Percentiles rank a stretch among this genome's conserved stretches.
Evolutionary conservation across 1,284 basidiomycete species (phyloP).

Genomic region (Cutaneotrichosporon sp.): DNA sequence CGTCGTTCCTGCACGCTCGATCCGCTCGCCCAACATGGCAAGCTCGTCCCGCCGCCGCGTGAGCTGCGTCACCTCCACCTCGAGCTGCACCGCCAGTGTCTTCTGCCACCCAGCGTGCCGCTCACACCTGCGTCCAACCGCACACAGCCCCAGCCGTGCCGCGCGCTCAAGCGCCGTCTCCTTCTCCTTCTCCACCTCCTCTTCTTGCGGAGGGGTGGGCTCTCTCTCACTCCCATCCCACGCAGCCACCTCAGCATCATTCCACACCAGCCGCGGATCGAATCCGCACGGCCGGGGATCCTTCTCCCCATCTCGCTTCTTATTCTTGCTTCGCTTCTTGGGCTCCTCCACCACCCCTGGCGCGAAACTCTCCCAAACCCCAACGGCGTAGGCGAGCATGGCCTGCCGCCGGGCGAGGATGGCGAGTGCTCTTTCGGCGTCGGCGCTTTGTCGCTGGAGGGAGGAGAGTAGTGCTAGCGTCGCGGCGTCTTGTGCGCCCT

Average conservation of each 20-base stretch:
- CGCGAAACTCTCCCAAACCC: conserved; percentile 26
- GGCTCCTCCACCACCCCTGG: conserved; percentile 16
- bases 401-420: conserved; percentile 34
- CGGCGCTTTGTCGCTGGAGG: conserved; percentile 25
- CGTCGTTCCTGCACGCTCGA: conserved; percentile 1
- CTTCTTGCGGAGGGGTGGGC: neutral
- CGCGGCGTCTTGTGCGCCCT: conserved; percentile 6
- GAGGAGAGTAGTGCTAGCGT: conserved; percentile 11
- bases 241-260: conserved; percentile 31
- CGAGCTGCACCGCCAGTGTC: conserved; percentile 34
- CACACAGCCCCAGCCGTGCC: conserved; percentile 20
- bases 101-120: conserved; percentile 49
- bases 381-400: conserved; percentile 31
- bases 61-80: conserved; percentile 34
- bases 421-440: conserved; percentile 22
- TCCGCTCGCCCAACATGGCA: conserved; percentile 9
- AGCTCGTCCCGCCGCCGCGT: conserved; percentile 13
- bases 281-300: conserved; percentile 46
- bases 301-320: conserved; percentile 22
- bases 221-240: conserved; percentile 22
- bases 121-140: conserved; percentile 37
- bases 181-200: conserved; percentile 7
- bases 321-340: conserved; percentile 32
- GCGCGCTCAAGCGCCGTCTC: conserved; percentile 5
- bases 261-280: conserved; percentile 35